A percentile compares a stretch with the other conserved stretches of the same genome.
These are phyloP conservation scores for Zanthoxylum bungeanum DNA, from an alignment of 345 rosid genomes.

Conservation along the genomic window DNA sequence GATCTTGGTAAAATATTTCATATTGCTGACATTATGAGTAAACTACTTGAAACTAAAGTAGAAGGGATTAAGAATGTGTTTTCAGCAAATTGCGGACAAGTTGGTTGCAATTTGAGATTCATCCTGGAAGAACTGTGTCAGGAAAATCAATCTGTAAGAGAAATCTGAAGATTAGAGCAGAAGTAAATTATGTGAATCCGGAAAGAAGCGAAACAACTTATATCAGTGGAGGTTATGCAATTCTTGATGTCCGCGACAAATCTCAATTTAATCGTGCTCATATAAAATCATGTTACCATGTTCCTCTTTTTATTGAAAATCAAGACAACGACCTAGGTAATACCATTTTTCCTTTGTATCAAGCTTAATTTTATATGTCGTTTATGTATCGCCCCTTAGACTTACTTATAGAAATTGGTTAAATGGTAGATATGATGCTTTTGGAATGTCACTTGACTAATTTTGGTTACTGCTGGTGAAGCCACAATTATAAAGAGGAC, in stretches of 20 bases:
- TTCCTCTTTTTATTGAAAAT: conserved; percentile 79
- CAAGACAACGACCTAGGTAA: conserved; percentile 85
- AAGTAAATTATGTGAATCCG: conserved; percentile 66
- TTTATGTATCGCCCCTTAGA: background rate
- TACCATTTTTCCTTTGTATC: background rate
- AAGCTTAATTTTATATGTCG: background rate
- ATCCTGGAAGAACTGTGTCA: conserved; percentile 31
- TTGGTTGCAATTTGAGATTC: conserved; percentile 41
- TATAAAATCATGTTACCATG: conserved; percentile 74
- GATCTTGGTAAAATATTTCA: background rate
- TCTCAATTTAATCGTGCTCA: conserved; percentile 75
- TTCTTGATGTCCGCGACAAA: conserved; percentile 79
- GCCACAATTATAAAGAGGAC: conserved; percentile 83
- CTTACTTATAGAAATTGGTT: background rate
- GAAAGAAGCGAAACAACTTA: conserved; percentile 80
- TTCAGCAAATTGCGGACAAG: conserved; percentile 52
- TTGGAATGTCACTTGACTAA: background rate
- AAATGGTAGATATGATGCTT: conserved; percentile 1
- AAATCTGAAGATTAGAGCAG: conserved; percentile 58
- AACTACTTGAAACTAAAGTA: conserved; percentile 3
- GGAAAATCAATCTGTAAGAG: conserved; percentile 35
- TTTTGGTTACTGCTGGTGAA: conserved; percentile 24
- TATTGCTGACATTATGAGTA: background rate
- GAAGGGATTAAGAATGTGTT: conserved; percentile 25
- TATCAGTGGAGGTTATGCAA: conserved; percentile 51